phyloP scores from a whole-genome alignment of 805 yeast genomes.

The Yueomyces sinensis region DNA sequence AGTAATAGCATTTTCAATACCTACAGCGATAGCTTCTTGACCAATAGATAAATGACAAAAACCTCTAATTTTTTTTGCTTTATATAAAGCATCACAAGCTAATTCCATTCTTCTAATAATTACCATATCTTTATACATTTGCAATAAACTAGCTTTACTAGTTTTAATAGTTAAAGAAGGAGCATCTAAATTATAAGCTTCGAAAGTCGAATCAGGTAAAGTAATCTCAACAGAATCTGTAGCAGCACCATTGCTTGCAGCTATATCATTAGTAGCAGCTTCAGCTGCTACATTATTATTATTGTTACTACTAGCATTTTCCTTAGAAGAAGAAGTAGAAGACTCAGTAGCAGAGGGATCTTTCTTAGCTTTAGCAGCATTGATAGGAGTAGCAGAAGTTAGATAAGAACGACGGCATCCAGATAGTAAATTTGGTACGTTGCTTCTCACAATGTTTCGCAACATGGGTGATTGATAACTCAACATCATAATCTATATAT shows the following conservation, averaged over 20 bases:
- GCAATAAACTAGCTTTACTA: slow-evolving; percentile 63
- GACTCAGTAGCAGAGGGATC: too few relatives aligned
- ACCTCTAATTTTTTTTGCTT: slow-evolving; percentile 97
- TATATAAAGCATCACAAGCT: slow-evolving; percentile 96
- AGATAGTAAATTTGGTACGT: too few relatives aligned
- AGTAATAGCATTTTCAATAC: slow-evolving; percentile 89
- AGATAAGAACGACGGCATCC: too few relatives aligned
- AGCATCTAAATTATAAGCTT: slow-evolving; percentile 65
- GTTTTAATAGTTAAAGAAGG: slow-evolving; percentile 69
- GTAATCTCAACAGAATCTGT: slow-evolving; percentile 32
- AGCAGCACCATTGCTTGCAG: slow-evolving; percentile 4
- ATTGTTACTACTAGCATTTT: too few relatives aligned
- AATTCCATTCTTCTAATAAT: slow-evolving; percentile 94
- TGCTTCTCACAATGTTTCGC: too few relatives aligned
- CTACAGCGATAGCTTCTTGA: slow-evolving; percentile 98
- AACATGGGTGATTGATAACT: too few relatives aligned
- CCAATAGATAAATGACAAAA: slow-evolving; percentile 98
- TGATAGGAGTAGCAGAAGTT: too few relatives aligned
- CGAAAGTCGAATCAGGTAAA: slow-evolving; percentile 73
- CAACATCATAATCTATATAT: too few relatives aligned
- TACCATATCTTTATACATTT: slow-evolving; percentile 96
- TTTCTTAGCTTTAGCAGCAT: too few relatives aligned
- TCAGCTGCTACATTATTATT: too few relatives aligned
- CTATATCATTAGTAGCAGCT: slow-evolving; percentile 5
- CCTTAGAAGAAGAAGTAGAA: too few relatives aligned